Conservation (phyloP, 148 eudicot species). For the Spergularia marina region DNA sequence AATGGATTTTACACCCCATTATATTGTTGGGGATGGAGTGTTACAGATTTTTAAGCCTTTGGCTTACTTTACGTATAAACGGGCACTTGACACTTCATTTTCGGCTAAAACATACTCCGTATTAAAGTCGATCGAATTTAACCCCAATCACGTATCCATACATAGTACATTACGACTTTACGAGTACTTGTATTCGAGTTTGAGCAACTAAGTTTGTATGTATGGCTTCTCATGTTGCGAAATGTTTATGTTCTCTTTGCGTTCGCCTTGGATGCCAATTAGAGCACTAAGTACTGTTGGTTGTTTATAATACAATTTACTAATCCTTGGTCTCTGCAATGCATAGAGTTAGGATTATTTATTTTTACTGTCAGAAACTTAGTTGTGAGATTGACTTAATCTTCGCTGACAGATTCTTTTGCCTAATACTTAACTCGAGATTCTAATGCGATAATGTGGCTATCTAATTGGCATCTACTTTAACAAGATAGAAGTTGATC, state of each 20-base stretch:
- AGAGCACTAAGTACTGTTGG: constrained; percentile 11
- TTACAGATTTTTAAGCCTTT: constrained; percentile 12
- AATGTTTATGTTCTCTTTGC: constrained; percentile 4
- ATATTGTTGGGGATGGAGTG: constrained; percentile 13
- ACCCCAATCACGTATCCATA: too few relatives aligned
- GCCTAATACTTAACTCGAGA: not conserved
- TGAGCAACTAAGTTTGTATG: not conserved
- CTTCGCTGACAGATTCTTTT: constrained; percentile 24
- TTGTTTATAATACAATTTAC: constrained; percentile 14
- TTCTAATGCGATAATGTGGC: not conserved
- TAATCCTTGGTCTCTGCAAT: constrained; percentile 6
- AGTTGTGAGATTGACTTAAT: not conserved
- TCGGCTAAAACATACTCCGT: not conserved
- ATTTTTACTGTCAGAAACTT: constrained; percentile 15
- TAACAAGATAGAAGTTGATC: too few relatives aligned
- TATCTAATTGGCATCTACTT: too few relatives aligned
- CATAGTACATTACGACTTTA: too few relatives aligned
- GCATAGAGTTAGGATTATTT: not conserved
- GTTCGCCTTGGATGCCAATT: constrained; percentile 30
- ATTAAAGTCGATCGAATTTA: not conserved
- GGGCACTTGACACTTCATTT: not conserved
- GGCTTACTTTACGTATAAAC: not conserved
- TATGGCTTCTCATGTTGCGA: constrained; percentile 10
- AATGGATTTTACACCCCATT: constrained; percentile 15
- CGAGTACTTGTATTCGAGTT: not conserved